Evolutionary conservation across 768 basidiomycete genomes (phyloP), one percentile per base, ranked within the genome.

Genomic region (Termitomyces sp.): DNA sequence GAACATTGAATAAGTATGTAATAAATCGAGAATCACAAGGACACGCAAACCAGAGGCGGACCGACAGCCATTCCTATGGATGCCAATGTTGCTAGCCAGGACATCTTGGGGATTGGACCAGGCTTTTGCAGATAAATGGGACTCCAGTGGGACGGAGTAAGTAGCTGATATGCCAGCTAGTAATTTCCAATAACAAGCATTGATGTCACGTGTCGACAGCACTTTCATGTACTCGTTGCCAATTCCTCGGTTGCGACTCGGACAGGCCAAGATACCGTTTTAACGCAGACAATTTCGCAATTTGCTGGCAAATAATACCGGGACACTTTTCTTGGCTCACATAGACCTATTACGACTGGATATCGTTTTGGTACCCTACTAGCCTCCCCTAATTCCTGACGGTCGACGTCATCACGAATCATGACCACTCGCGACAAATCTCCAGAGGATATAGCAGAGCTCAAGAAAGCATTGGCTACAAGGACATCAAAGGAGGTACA

Each of bases 31-130:
- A 3, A n/a, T 40, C 40, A 12, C 13, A 18, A 29, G 38, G 23
- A 15, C 54, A 42, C 18, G 63, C 68, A 47, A 52, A 80, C 80
- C 53, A 94, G 75, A 15, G 91, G 89, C 22, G 91, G 89, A 7
- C 87, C 91, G 18, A 92, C 73, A 23, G 90, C 91, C 91, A 93
- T 93, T 35, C 88, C 89, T 41, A 88, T 64, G 12, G 89, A 89
- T 11, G 88, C 86, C 7, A 75, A 58, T 11, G 76, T 81, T 15
- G 86, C 81, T n/a, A 91, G 54, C 90, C 89, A 92, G 62, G 78
- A 69, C 55, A 58, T 62, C n/a, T 42, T 45, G 22, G 29, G 7
- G 39, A 50, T 33, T 27, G n/a, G 12, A 44, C n/a, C 10, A 27
- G 23, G 20, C 7, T 23, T 36, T 16, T 23, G 35, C 29, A 23